Evolutionary conservation across 192 early-diverging fungal genomes (phyloP).

Genomic region (Ambispora gerdemannii): DNA sequence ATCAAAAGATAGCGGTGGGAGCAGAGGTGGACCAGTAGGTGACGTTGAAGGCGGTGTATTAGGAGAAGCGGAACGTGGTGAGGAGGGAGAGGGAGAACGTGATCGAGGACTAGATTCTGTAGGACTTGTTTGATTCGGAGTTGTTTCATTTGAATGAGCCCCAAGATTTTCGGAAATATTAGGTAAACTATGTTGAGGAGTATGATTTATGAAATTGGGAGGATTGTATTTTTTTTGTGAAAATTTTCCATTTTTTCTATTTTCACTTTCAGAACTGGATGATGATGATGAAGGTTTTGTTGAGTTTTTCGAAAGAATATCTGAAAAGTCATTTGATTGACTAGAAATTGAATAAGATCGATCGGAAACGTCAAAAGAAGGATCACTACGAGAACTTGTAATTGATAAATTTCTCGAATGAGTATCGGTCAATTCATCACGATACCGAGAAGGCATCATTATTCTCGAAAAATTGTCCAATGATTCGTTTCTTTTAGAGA

Average conservation of each 20-base stretch:
- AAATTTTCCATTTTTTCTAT: neutral
- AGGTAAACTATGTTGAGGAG: slow-evolving; percentile 6
- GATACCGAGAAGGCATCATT: slow-evolving; percentile 1
- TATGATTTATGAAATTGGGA: neutral
- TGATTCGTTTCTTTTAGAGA: slow-evolving; percentile 23
- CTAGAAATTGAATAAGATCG: slow-evolving; percentile 25
- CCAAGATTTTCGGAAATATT: slow-evolving; percentile 11
- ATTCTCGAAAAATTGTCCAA: slow-evolving; percentile 7
- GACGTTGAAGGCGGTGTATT: neutral
- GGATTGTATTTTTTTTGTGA: neutral
- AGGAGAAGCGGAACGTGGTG: neutral
- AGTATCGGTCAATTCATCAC: slow-evolving; percentile 1
- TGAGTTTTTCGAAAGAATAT: neutral
- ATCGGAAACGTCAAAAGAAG: neutral
- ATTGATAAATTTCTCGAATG: slow-evolving; percentile 23
- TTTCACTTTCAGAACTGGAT: neutral
- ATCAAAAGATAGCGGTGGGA: slow-evolving; percentile 24
- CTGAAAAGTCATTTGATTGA: slow-evolving; percentile 12
- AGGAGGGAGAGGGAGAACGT: neutral
- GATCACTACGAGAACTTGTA: slow-evolving; percentile 17
- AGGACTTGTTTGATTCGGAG: neutral
- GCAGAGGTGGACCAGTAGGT: slow-evolving; percentile 5
- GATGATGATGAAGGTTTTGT: neutral
- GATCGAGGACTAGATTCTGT: slow-evolving; percentile 14
- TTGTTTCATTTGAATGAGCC: neutral